Conservation (phyloP, 2,329 filamentous ascomycete species). For the Fusarium nanum region DNA sequence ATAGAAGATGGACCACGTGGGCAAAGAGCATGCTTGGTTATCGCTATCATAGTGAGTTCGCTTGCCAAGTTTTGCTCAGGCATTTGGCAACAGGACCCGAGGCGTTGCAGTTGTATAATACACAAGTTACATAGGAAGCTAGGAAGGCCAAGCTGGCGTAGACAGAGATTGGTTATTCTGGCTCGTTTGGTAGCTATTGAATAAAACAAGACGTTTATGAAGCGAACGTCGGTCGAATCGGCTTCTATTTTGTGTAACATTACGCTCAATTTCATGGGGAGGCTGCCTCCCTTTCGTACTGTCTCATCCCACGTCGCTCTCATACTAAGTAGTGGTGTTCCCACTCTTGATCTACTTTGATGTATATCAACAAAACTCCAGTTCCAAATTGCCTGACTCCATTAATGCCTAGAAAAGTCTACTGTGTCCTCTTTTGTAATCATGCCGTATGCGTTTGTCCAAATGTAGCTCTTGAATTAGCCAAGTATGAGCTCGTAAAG, state of each 20-base stretch:
- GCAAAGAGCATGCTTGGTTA: slow-evolving; percentile 13
- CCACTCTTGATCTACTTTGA: slow-evolving; percentile 9
- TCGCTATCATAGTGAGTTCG: slow-evolving; percentile 15
- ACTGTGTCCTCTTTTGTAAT: slow-evolving; percentile 34
- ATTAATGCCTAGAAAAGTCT: slow-evolving; percentile 35
- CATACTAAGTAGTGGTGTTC: slow-evolving; percentile 15
- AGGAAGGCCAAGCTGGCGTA: slow-evolving; percentile 13
- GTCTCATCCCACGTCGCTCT: not conserved
- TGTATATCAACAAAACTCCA: slow-evolving; percentile 35
- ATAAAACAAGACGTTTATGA: slow-evolving; percentile 17
- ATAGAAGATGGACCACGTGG: slow-evolving; percentile 15
- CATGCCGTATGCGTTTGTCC: not conserved
- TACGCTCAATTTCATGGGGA: not conserved
- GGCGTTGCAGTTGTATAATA: slow-evolving; percentile 36
- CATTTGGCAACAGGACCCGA: slow-evolving; percentile 1
- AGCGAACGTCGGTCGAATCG: slow-evolving; percentile 7
- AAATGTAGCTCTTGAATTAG: slow-evolving; percentile 53
- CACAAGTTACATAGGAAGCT: slow-evolving; percentile 25
- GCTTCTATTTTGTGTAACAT: not conserved
- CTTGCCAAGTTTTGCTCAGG: slow-evolving; percentile 11
- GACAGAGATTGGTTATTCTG: slow-evolving; percentile 9
- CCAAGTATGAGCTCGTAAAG: slow-evolving; percentile 83
- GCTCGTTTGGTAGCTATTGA: slow-evolving; percentile 19
- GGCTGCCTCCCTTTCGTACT: not conserved
- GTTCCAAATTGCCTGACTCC: slow-evolving; percentile 38